phyloP scores from a whole-genome alignment of 345 rosid genomes.

The Hibiscus tridactylites region DNA sequence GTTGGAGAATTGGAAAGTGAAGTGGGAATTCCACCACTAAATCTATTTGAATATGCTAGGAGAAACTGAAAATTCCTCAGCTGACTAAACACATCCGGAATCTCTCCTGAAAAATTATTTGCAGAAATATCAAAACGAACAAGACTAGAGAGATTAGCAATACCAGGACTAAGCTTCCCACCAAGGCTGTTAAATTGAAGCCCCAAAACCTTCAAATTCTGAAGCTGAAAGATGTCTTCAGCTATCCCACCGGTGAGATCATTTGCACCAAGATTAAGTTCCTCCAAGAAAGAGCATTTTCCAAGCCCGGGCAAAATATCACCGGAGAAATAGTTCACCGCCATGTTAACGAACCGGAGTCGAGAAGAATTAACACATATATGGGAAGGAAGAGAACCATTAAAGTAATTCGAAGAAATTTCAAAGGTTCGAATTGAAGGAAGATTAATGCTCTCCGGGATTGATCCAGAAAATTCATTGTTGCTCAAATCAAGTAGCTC shows the following conservation, averaged over 20 bases:
- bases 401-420: constrained; percentile 39
- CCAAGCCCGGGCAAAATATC: constrained; percentile 36
- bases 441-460: constrained; percentile 35
- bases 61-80: constrained; percentile 30
- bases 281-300: constrained; percentile 34
- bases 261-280: constrained; percentile 57
- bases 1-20: constrained; percentile 46
- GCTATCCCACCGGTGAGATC: constrained; percentile 43
- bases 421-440: constrained; percentile 37
- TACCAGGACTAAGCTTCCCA: constrained; percentile 33
- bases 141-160: constrained; percentile 39
- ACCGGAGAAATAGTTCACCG: constrained; percentile 54
- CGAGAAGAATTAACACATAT: constrained; percentile 41
- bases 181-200: constrained; percentile 50
- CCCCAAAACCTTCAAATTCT: constrained; percentile 29
- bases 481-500: constrained; percentile 49
- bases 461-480: constrained; percentile 39
- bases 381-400: constrained; percentile 39
- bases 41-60: constrained; percentile 40
- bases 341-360: constrained; percentile 27
- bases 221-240: constrained; percentile 41
- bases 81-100: constrained; percentile 52
- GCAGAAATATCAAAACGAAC: constrained; percentile 46
- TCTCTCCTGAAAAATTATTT: constrained; percentile 42
- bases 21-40: constrained; percentile 48